Evolutionary conservation across 2,329 filamentous ascomycete species (phyloP).

Genomic region (Kalaharituber pfeilii): DNA sequence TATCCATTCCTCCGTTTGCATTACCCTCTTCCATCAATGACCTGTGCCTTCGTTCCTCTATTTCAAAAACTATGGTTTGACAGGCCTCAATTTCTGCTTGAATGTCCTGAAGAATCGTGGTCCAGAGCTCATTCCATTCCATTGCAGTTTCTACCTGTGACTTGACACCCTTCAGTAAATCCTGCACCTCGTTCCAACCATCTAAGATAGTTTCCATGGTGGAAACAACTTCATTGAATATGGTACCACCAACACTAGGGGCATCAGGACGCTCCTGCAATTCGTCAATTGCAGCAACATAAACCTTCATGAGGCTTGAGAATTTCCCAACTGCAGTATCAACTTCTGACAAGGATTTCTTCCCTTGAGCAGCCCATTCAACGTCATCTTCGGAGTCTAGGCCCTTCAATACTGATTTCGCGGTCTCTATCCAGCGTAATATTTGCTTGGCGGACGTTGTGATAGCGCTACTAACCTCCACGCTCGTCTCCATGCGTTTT

Average conservation of each 20-base stretch:
- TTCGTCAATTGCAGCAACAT: conserved; percentile 84
- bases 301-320: conserved; percentile 77
- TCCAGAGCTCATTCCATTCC: conserved; percentile 98
- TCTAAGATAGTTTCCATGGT: conserved; percentile 79
- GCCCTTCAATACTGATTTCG: conserved; percentile 70
- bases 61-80: conserved; percentile 62
- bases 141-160: conserved; percentile 88
- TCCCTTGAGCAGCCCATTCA: conserved; percentile 87
- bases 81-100: conserved; percentile 61
- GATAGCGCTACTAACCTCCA: conserved; percentile 65
- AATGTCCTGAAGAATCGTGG: conserved; percentile 80
- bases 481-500: conserved; percentile 65
- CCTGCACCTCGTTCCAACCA: conserved; percentile 71
- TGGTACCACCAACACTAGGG: conserved; percentile 46
- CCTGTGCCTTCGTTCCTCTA: conserved; percentile 88
- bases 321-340: conserved; percentile 65
- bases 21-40: conserved; percentile 45
- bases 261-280: conserved; percentile 69
- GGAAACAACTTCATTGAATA: conserved; percentile 55
- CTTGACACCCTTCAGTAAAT: conserved; percentile 60
- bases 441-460: conserved; percentile 85
- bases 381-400: conserved; percentile 93
- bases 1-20: conserved; percentile 50
- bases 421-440: conserved; percentile 81
- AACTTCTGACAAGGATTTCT: conserved; percentile 58